Evolutionary conservation across 139 green algal species (phyloP).

Genomic region (Axilococcus clingmanii): DNA sequence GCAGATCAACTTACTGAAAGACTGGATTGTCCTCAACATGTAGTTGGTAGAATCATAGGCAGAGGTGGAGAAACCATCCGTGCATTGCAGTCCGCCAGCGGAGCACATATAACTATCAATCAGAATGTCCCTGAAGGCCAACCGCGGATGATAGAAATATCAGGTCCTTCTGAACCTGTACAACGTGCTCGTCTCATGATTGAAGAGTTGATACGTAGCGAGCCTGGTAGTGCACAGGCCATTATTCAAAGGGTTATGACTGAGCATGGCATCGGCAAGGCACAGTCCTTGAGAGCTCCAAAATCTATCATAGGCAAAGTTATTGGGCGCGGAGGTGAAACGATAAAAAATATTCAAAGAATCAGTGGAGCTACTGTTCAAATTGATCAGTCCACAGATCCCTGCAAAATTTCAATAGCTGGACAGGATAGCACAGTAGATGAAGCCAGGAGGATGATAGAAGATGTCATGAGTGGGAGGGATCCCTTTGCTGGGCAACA

Average conservation of each 20-base stretch:
- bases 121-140: constrained; percentile 45
- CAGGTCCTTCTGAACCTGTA: constrained; percentile 49
- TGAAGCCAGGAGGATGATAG: constrained; percentile 25
- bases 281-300: constrained; percentile 25
- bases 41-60: constrained; percentile 93
- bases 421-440: constrained; percentile 40
- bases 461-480: constrained; percentile 20
- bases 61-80: constrained; percentile 94
- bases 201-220: constrained; percentile 71
- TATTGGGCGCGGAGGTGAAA: constrained; percentile 90
- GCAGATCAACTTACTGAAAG: background rate
- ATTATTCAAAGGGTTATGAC: constrained; percentile 75
- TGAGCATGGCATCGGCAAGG: constrained; percentile 22
- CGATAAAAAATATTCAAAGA: constrained; percentile 78
- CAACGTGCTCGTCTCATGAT: constrained; percentile 64
- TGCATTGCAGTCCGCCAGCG: constrained; percentile 74
- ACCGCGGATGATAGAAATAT: constrained; percentile 59
- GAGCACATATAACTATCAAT: constrained; percentile 32
- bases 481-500: constrained; percentile 19
- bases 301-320: constrained; percentile 81
- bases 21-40: constrained; percentile 61
- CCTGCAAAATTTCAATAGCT: constrained; percentile 80
- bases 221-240: constrained; percentile 56
- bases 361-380: constrained; percentile 23
- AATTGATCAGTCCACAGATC: constrained; percentile 37